Evolutionary conservation across 345 rosid genomes (phyloP).

Genomic region (Pseudoturritis turrita): DNA sequence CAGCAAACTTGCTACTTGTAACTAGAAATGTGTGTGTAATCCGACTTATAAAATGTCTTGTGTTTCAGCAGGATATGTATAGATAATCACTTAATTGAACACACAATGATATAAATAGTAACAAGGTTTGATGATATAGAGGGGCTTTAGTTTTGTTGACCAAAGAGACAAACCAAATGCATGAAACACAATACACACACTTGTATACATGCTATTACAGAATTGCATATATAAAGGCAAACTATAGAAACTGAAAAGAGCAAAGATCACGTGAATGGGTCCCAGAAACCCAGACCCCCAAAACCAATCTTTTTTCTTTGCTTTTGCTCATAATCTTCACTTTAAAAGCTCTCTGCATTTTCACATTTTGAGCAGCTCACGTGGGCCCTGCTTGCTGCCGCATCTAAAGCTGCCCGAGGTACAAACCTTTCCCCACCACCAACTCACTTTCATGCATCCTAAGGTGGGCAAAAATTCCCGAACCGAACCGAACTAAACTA

Average conservation of each 20-base stretch:
- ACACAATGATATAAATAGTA: background rate
- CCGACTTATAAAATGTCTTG: background rate
- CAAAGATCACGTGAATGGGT: constrained; percentile 6
- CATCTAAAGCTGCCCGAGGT: constrained; percentile 27
- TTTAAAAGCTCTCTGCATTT: constrained; percentile 5
- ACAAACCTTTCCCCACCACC: constrained; percentile 7
- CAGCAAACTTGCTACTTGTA: background rate
- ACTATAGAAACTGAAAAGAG: constrained; percentile 5
- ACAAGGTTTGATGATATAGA: background rate
- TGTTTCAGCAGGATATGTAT: too few species aligned
- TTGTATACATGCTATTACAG: background rate
- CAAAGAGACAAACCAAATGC: constrained; percentile 7
- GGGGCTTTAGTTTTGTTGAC: background rate
- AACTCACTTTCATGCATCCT: constrained; percentile 25
- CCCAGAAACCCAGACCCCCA: background rate
- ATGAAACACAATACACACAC: background rate
- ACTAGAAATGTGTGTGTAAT: background rate
- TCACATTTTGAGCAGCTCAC: constrained; percentile 31
- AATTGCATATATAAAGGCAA: background rate
- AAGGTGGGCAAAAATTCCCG: too few species aligned
- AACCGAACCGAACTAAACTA: too few species aligned
- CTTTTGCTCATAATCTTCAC: background rate
- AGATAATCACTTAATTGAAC: background rate
- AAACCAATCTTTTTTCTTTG: background rate
- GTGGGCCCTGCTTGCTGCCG: constrained; percentile 14